Percentiles rank a stretch among this genome's conserved stretches.
Conservation (phyloP, 139 green algal species). For the Zygnema circumcarinatum region DNA sequence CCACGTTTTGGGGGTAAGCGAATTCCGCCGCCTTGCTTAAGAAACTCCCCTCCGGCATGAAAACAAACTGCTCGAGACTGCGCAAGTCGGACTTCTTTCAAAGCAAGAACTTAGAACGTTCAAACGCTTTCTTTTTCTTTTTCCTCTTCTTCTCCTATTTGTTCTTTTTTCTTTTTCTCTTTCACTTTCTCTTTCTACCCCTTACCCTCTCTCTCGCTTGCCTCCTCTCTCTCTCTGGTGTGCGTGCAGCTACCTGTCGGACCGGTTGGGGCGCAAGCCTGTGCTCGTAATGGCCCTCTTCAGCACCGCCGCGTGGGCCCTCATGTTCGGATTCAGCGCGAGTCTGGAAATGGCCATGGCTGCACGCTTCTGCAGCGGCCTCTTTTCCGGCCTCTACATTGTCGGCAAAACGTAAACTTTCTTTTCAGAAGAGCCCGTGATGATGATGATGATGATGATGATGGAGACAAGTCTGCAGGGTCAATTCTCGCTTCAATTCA, state of each 20-base stretch:
- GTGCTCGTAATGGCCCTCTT: slow-evolving; percentile 40
- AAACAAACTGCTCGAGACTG: not conserved
- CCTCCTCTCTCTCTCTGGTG: too few relatives aligned
- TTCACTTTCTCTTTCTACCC: not conserved
- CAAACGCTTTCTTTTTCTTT: not conserved
- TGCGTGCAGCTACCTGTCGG: slow-evolving; percentile 25
- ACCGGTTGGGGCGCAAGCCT: slow-evolving; percentile 30
- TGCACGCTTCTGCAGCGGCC: slow-evolving; percentile 33
- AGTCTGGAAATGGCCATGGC: slow-evolving; percentile 35
- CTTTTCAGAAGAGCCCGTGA: too few relatives aligned
- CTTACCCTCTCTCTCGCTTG: too few relatives aligned
- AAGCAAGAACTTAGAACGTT: not conserved
- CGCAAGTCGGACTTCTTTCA: not conserved
- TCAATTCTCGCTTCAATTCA: too few relatives aligned
- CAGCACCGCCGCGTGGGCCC: slow-evolving; percentile 31
- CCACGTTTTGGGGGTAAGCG: slow-evolving; percentile 34
- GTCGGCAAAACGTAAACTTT: slow-evolving; percentile 41
- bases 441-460: too few relatives aligned
- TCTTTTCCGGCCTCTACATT: not conserved
- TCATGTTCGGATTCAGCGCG: slow-evolving; percentile 39
- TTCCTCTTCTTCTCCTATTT: not conserved
- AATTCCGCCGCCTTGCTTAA: not conserved
- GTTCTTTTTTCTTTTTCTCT: not conserved
- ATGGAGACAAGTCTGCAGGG: slow-evolving; percentile 6
- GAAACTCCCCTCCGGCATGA: not conserved